phyloP scores from a whole-genome alignment of 345 rosid species.

The Aquilaria yunnanensis region DNA sequence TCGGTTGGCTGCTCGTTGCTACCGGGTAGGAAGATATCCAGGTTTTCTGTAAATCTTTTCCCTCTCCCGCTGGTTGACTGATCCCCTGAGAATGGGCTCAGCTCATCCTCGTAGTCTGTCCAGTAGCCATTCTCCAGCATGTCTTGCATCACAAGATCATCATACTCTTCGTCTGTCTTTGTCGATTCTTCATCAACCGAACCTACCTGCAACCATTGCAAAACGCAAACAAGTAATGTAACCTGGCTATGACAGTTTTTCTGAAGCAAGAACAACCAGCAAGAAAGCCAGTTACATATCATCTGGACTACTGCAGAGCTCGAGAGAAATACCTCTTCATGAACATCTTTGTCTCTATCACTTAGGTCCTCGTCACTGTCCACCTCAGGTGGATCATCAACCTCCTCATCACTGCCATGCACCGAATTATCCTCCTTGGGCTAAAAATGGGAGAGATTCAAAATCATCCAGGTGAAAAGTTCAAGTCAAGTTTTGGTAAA shows the following conservation, averaged over 20 bases:
- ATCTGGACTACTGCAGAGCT: neutral
- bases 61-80: conserved; percentile 15
- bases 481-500: too few species aligned
- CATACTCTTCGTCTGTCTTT: conserved; percentile 93
- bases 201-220: conserved; percentile 49
- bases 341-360: conserved; percentile 47
- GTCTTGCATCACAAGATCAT: conserved; percentile 93
- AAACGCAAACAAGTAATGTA: neutral
- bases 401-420: conserved; percentile 96
- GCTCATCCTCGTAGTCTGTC: conserved; percentile 52
- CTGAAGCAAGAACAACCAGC: neutral
- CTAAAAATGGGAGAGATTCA: conserved; percentile 23
- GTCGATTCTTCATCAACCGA: conserved; percentile 97
- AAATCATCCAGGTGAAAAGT: neutral
- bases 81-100: conserved; percentile 10
- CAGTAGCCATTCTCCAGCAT: conserved; percentile 49
- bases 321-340: conserved; percentile 57
- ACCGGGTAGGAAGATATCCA: conserved; percentile 43
- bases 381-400: conserved; percentile 69
- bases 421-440: conserved; percentile 90
- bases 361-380: conserved; percentile 90
- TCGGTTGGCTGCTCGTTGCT: conserved; percentile 36
- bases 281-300: neutral
- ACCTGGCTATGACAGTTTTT: neutral
- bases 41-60: conserved; percentile 49